These are phyloP conservation scores for Prunus kanzakura DNA, from an alignment of 306 rosid genomes.

Conservation along the genomic window DNA sequence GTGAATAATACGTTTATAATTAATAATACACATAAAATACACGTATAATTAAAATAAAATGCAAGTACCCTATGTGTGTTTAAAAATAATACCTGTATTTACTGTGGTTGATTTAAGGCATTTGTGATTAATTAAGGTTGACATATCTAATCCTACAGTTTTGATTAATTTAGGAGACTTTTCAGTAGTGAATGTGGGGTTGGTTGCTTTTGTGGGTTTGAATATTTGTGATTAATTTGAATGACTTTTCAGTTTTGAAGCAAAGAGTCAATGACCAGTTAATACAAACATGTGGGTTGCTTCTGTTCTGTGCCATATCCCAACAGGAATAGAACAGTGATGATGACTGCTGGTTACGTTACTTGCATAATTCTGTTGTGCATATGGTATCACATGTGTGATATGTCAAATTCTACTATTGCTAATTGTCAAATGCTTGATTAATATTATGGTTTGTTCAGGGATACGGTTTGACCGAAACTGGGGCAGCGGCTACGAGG, in stretches of 20 bases:
- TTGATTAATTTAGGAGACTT: not conserved
- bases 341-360: too few species aligned
- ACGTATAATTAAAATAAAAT: too few species aligned
- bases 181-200: not conserved
- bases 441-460: constrained; percentile 16
- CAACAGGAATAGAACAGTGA: not conserved
- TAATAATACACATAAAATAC: too few species aligned
- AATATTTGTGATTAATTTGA: not conserved
- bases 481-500: constrained; percentile 54
- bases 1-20: too few species aligned
- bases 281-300: not conserved
- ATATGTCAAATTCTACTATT: not conserved
- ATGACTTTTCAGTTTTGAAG: not conserved
- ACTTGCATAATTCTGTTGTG: too few species aligned
- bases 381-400: too few species aligned
- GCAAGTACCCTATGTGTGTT: too few species aligned
- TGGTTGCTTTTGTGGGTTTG: too few species aligned
- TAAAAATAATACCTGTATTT: too few species aligned
- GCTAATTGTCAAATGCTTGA: not conserved
- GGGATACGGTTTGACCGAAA: constrained; percentile 96
- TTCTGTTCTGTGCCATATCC: not conserved
- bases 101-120: too few species aligned
- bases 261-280: not conserved
- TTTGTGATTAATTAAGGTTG: not conserved
- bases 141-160: not conserved